Percentiles rank a stretch among this genome's conserved stretches.
Conservation (phyloP, 306 rosid species). For the Trifolium fragiferum region DNA sequence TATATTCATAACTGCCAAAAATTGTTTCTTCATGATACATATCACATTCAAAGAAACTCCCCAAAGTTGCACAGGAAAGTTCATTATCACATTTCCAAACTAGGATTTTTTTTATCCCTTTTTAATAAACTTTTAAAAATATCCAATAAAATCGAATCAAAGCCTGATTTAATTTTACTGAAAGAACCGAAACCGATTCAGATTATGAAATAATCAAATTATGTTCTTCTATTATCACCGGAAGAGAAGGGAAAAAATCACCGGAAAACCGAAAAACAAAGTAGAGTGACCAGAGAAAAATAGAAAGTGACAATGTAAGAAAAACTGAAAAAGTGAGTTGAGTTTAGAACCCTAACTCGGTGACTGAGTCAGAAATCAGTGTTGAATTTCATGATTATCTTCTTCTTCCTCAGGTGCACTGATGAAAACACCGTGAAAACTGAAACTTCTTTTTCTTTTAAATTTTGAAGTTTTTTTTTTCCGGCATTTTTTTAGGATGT, state of each 20-base stretch:
- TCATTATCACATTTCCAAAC: background rate
- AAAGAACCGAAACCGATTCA: background rate
- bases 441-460: background rate
- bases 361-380: background rate
- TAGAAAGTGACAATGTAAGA: too few species aligned
- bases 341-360: conserved; percentile 11
- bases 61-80: background rate
- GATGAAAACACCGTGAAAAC: background rate
- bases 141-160: background rate
- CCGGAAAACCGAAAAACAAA: background rate
- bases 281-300: background rate
- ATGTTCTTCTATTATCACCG: background rate
- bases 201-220: background rate
- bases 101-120: too few species aligned
- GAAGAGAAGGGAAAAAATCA: background rate
- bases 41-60: background rate
- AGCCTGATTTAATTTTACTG: background rate
- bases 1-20: conserved; percentile 14
- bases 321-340: background rate
- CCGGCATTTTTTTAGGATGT: background rate
- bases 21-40: background rate
- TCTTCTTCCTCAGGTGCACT: background rate
- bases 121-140: background rate
- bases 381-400: background rate
- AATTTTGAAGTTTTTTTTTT: background rate